Conservation (phyloP, 495 filamentous ascomycete genomes). For the Opeltia flavorubescens region DNA sequence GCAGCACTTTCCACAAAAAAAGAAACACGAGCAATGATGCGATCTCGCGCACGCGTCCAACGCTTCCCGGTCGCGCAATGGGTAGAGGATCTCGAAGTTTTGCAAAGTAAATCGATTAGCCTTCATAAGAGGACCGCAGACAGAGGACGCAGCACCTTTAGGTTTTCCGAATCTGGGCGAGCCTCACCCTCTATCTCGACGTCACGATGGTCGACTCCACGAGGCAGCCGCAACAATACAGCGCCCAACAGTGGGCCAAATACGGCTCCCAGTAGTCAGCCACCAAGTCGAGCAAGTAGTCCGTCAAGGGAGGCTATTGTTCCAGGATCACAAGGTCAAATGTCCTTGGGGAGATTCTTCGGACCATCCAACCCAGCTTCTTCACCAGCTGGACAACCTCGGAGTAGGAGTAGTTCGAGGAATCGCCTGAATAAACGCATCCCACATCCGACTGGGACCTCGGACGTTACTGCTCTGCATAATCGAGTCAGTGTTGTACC, state of each 20-base stretch:
- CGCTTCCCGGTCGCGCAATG: conserved; percentile 62
- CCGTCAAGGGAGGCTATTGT: not conserved
- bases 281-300: not conserved
- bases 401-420: not conserved
- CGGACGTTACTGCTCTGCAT: not conserved
- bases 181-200: not conserved
- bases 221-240: not conserved
- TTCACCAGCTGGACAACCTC: too few species aligned
- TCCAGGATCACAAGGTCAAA: not conserved
- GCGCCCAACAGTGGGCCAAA: not conserved
- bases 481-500: not conserved
- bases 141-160: not conserved
- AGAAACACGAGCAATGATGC: conserved; percentile 49
- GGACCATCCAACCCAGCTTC: not conserved
- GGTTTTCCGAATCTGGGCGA: not conserved
- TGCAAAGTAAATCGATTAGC: conserved; percentile 39
- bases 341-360: not conserved
- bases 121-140: conserved; percentile 4
- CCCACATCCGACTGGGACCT: not conserved
- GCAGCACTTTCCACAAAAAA: conserved; percentile 48
- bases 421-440: not conserved
- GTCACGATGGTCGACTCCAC: not conserved
- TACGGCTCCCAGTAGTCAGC: not conserved
- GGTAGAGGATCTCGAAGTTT: conserved; percentile 47
- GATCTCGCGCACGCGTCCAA: conserved; percentile 61